A percentile compares a stretch with the other conserved stretches of the same genome.
These are phyloP conservation scores for Trichoderma virens DNA, from an alignment of 495 filamentous ascomycete species.

Conservation along the genomic window DNA sequence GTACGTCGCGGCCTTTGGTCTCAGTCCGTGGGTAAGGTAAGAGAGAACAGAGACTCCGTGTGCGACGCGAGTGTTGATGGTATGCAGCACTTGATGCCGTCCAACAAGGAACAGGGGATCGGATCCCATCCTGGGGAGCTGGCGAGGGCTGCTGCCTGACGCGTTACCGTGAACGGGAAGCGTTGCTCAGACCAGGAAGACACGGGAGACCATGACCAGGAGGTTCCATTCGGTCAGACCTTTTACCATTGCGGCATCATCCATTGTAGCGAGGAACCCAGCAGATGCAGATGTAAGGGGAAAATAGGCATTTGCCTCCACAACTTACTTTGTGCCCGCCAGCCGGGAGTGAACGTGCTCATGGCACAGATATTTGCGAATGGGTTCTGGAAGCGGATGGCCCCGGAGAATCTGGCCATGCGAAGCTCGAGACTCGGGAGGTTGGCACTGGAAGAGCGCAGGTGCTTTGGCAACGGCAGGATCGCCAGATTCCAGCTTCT, in stretches of 20 bases:
- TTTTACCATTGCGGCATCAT: slow-evolving; percentile 14
- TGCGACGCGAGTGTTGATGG: slow-evolving; percentile 8
- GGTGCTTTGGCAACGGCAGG: not conserved
- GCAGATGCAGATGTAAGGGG: not conserved
- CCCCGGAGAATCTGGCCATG: not conserved
- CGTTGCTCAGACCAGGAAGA: not conserved
- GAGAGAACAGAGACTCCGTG: slow-evolving; percentile 31
- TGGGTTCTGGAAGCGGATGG: not conserved
- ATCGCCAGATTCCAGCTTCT: not conserved
- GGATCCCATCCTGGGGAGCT: slow-evolving; percentile 16
- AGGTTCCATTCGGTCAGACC: slow-evolving; percentile 14
- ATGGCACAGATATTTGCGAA: not conserved
- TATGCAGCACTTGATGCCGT: slow-evolving; percentile 12
- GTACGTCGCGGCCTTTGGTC: slow-evolving; percentile 44
- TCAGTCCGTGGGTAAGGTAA: slow-evolving; percentile 22
- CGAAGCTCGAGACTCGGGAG: not conserved
- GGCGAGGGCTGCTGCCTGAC: slow-evolving; percentile 8
- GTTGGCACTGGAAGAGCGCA: not conserved
- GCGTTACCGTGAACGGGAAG: not conserved
- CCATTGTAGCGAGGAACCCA: not conserved
- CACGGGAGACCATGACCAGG: slow-evolving; percentile 11
- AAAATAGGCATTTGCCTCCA: not conserved
- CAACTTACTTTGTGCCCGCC: not conserved
- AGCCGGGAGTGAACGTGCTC: not conserved
- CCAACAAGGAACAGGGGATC: slow-evolving; percentile 5